Percentiles rank a stretch among this genome's conserved stretches.
phyloP scores from a whole-genome alignment of 257 asterid species.

The Nicotiana sylvestris region DNA sequence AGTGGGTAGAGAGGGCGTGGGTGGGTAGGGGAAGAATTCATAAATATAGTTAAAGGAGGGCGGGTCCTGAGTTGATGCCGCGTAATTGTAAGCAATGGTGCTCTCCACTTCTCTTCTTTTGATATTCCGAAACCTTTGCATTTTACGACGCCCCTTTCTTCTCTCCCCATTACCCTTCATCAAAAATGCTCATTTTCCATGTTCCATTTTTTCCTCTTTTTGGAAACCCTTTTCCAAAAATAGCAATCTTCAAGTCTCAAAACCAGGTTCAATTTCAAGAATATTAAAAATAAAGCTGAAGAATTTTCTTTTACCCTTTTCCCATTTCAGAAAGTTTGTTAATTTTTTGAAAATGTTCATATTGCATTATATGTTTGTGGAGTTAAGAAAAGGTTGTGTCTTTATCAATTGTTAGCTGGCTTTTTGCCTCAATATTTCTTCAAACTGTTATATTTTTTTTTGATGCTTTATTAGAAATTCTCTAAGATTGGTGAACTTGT shows the following conservation, averaged over 20 bases:
- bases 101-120: constrained; percentile 15
- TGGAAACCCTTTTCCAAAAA: constrained; percentile 9
- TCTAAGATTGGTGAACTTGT: neutral
- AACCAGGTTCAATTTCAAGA: neutral
- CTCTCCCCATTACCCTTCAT: neutral
- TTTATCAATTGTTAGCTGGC: neutral
- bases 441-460: neutral
- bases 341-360: neutral
- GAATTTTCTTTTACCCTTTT: neutral
- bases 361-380: neutral
- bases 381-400: neutral
- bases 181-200: constrained; percentile 6
- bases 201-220: constrained; percentile 8
- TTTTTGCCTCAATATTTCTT: neutral
- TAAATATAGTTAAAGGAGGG: neutral
- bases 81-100: constrained; percentile 19
- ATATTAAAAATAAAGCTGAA: neutral
- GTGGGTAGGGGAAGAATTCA: neutral
- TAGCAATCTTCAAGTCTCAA: constrained; percentile 6
- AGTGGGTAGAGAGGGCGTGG: neutral
- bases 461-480: neutral
- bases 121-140: constrained; percentile 33
- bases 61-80: constrained; percentile 26
- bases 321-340: neutral
- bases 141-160: constrained; percentile 12